These are phyloP conservation scores for Vitis hybrid DNA, from an alignment of 177 flowering plant species.

Conservation along the genomic window DNA sequence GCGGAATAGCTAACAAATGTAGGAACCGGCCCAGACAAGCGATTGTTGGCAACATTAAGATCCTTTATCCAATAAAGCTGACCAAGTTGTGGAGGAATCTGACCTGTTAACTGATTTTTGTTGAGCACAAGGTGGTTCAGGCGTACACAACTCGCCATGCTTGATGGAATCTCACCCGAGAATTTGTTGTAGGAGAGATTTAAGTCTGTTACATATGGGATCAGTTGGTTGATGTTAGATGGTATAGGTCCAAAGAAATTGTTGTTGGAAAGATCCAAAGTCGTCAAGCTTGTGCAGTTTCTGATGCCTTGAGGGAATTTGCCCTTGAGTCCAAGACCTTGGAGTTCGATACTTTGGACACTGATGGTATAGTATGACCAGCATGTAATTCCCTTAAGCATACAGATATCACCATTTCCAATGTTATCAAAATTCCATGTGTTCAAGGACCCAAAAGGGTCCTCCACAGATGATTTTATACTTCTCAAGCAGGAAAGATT, in stretches of 20 bases:
- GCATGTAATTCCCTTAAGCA: not conserved
- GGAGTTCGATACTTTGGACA: not conserved
- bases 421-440: not conserved
- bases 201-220: not conserved
- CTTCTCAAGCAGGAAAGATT: not conserved
- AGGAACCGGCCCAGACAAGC: not conserved
- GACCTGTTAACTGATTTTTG: conserved; percentile 6
- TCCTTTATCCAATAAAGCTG: not conserved
- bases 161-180: conserved; percentile 3
- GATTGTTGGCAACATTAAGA: conserved; percentile 6
- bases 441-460: not conserved
- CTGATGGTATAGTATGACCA: not conserved
- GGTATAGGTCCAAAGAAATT: conserved; percentile 3
- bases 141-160: not conserved
- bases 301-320: not conserved
- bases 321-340: conserved; percentile 2
- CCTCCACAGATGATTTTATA: not conserved
- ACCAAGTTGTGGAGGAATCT: conserved; percentile 1
- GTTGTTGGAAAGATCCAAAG: not conserved
- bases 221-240: not conserved
- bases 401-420: not conserved
- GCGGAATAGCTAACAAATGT: not conserved
- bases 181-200: conserved; percentile 6
- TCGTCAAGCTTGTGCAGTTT: conserved; percentile 1
- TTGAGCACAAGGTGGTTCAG: not conserved